Percentiles rank a stretch among this genome's conserved stretches.
These are phyloP conservation scores for Epichloe sibirici DNA, from an alignment of 2,329 filamentous ascomycete species.

Conservation along the genomic window DNA sequence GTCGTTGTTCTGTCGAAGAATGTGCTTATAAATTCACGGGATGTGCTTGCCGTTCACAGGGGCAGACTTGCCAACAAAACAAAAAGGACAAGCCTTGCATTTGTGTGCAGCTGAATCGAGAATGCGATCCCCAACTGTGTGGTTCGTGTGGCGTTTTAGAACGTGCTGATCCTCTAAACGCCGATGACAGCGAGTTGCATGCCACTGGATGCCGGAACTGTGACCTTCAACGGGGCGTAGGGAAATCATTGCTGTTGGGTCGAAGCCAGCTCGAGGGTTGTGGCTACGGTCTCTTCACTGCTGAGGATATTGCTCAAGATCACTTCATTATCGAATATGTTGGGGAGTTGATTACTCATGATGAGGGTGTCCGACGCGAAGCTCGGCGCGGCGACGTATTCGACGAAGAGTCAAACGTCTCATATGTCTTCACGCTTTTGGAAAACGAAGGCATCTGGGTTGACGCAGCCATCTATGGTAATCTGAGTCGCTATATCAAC, in stretches of 20 bases:
- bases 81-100: conserved; percentile 52
- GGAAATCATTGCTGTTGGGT: conserved; percentile 56
- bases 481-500: conserved; percentile 75
- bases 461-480: conserved; percentile 66
- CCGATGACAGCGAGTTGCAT: conserved; percentile 43
- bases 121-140: conserved; percentile 72
- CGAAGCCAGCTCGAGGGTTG: conserved; percentile 54
- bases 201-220: conserved; percentile 59
- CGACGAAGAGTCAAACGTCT: conserved; percentile 46
- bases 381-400: conserved; percentile 47
- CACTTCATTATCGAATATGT: conserved; percentile 75
- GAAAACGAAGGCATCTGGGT: conserved; percentile 54
- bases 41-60: conserved; percentile 49
- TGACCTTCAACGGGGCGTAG: conserved; percentile 52
- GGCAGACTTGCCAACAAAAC: conserved; percentile 44
- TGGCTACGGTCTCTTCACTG: conserved; percentile 65
- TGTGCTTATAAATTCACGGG: conserved; percentile 55
- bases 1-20: conserved; percentile 45
- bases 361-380: conserved; percentile 58
- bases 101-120: conserved; percentile 59
- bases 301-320: conserved; percentile 51
- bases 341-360: conserved; percentile 60
- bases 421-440: conserved; percentile 51
- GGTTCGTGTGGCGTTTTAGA: conserved; percentile 56
- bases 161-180: conserved; percentile 56